Percentiles rank a stretch among this genome's conserved stretches.
Conservation (phyloP, 257 asterid genomes). For the Solanum rostratum region DNA sequence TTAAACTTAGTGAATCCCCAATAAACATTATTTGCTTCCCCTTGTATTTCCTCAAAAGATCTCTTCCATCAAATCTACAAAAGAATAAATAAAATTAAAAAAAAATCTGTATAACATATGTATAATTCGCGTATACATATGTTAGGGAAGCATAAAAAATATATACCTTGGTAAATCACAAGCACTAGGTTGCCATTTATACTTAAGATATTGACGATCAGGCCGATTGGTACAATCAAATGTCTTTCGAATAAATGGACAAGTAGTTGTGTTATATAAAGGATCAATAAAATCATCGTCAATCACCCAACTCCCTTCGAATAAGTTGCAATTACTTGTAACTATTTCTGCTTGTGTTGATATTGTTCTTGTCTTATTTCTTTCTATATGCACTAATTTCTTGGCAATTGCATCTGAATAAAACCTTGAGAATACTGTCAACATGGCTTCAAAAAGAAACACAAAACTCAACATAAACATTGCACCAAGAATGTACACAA, state of each 20-base stretch:
- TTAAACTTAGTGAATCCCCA: slow-evolving; percentile 22
- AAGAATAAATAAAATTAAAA: background rate
- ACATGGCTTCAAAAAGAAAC: background rate
- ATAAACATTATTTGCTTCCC: slow-evolving; percentile 18
- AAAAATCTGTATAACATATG: no score
- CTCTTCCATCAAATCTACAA: slow-evolving; percentile 11
- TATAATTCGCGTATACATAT: no score
- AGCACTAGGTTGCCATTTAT: slow-evolving; percentile 9
- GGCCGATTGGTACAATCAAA: slow-evolving; percentile 8
- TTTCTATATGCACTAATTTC: background rate
- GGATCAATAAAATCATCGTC: background rate
- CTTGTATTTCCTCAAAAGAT: slow-evolving; percentile 2
- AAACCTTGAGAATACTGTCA: background rate
- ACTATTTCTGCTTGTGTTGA: background rate
- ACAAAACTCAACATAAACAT: background rate
- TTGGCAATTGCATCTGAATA: background rate
- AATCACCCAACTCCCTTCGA: slow-evolving; percentile 6
- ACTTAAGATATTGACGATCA: slow-evolving; percentile 5
- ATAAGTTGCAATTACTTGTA: background rate
- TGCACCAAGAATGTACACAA: background rate
- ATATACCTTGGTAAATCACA: slow-evolving; percentile 7
- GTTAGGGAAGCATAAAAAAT: background rate
- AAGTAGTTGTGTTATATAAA: slow-evolving; percentile 1
- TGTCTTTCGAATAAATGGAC: slow-evolving; percentile 3
- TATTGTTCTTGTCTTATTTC: background rate